Conservation (phyloP, 2,329 filamentous ascomycete species). For the Nothophoma quercina region DNA sequence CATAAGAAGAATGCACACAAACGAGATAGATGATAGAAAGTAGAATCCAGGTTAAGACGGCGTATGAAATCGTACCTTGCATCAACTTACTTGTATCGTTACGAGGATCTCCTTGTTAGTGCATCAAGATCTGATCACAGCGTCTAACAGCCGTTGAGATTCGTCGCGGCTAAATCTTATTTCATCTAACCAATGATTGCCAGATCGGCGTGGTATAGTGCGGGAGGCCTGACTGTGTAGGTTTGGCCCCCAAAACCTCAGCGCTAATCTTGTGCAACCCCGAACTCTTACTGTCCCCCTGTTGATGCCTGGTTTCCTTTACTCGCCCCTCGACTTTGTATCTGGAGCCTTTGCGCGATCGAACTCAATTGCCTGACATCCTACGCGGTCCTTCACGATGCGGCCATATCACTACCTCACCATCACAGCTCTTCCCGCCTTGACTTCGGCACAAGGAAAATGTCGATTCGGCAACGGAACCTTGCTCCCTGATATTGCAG, state of each 20-base stretch:
- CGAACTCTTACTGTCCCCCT: neutral
- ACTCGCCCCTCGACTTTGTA: too few species aligned
- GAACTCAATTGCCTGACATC: neutral
- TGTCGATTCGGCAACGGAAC: slow-evolving; percentile 15
- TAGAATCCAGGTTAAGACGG: too few species aligned
- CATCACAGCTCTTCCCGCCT: neutral
- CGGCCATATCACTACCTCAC: neutral
- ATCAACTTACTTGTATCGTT: too few species aligned
- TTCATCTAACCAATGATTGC: too few species aligned
- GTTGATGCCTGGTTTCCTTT: neutral
- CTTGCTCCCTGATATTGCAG: neutral
- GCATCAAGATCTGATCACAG: too few species aligned
- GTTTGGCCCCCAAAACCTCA: slow-evolving; percentile 1
- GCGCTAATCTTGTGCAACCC: slow-evolving; percentile 1
- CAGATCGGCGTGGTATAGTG: too few species aligned
- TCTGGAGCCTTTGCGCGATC: neutral
- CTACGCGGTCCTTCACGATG: neutral
- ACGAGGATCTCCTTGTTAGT: too few species aligned
- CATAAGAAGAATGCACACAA: slow-evolving; percentile 2
- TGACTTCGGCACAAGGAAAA: slow-evolving; percentile 1
- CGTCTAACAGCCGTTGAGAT: too few species aligned
- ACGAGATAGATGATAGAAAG: too few species aligned
- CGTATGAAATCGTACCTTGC: too few species aligned
- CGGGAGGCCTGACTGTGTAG: slow-evolving; percentile 1
- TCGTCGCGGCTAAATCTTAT: too few species aligned